These are phyloP conservation scores for Colletotrichum lini DNA, from an alignment of 2,329 filamentous ascomycete species.

Conservation along the genomic window DNA sequence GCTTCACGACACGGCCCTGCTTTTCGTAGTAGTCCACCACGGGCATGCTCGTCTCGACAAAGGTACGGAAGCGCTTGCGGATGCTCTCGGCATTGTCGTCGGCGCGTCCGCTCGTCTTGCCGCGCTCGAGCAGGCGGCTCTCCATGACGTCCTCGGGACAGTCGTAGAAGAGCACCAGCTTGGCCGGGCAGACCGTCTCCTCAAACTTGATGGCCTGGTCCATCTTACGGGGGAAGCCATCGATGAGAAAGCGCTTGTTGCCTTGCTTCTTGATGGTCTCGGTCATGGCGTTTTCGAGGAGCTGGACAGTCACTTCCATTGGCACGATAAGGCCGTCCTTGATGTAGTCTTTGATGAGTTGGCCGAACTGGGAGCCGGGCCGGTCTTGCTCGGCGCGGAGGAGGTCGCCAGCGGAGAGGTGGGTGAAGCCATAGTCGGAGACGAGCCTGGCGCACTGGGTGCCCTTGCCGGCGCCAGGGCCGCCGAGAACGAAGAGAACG, in stretches of 20 bases:
- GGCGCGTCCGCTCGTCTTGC: slow-evolving; percentile 90
- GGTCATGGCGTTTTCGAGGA: slow-evolving; percentile 94
- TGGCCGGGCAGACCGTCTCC: slow-evolving; percentile 84
- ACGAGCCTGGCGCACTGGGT: slow-evolving; percentile 95
- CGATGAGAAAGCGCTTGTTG: slow-evolving; percentile 80
- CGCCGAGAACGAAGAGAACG: slow-evolving; percentile 97
- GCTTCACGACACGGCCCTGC: slow-evolving; percentile 83
- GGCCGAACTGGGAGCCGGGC: slow-evolving; percentile 87
- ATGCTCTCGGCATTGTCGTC: slow-evolving; percentile 98
- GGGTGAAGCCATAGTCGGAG: slow-evolving; percentile 88
- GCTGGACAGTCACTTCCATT: slow-evolving; percentile 96
- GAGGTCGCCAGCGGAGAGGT: slow-evolving; percentile 93
- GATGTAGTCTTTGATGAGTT: slow-evolving; percentile 94
- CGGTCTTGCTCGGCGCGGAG: slow-evolving; percentile 94
- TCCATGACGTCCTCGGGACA: slow-evolving; percentile 93
- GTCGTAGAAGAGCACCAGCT: slow-evolving; percentile 93
- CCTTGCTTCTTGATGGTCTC: slow-evolving; percentile 69
- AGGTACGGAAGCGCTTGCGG: slow-evolving; percentile 94
- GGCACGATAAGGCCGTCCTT: slow-evolving; percentile 95
- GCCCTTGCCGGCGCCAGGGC: slow-evolving; percentile 95
- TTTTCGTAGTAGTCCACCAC: slow-evolving; percentile 89
- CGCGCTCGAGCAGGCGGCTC: slow-evolving; percentile 84
- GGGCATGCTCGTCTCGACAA: slow-evolving; percentile 97
- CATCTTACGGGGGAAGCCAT: slow-evolving; percentile 95
- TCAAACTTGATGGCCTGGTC: slow-evolving; percentile 98